Base-by-base conservation (phyloP, 2,329 filamentous ascomycete species). In the Fonsecaea monophora region DNA sequence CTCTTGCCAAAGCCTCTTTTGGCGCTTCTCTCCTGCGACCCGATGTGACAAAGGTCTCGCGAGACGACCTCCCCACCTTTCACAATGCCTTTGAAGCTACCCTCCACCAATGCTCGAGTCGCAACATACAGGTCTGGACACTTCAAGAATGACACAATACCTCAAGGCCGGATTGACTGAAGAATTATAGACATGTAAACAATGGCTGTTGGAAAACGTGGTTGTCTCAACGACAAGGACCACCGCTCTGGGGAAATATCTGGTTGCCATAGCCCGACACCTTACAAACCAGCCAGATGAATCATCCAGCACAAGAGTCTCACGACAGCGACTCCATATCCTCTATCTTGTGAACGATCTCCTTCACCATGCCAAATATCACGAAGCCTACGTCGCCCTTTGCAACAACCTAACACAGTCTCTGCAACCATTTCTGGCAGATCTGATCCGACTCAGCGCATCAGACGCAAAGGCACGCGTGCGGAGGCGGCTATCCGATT, bases 51-150 rank as follows among this genome's bases (percentile, higher is more conserved):
- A 85, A 90, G 9, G 85, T 92, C 64, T 80, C 87, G 57, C 88
- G 89, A 76, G 86, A 88, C 74, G 86, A 90, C 67, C 90, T 94
- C 77, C 85, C 89, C 72, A 79, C 84, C 65, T 91, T 94, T 78
- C 86, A 92, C 78, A 77, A 81, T 70, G 82, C 88, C 67, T 83
- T 95, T 74, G 85, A 89, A 77, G 81, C 84, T 76, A 85, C 86
- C 74, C 81, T 92, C 76, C 80, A 84, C 80, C 86, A 88, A 82
- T 94, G 92, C 86, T 91, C 91, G 75, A 85, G 88, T 76, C 81
- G 84, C 83, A 93, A 94, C 83, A 90, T 95, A 84, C 92, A 95
- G 92, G 92, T 95, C 92, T 92, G 90, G 75, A 74, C n/a, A 73
- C 75, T 77, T 77, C 75, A 68, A 65, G 68, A 62, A 45, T 64